Base-by-base conservation (phyloP, 1,139 yeast genomes). In the Candida pseudocylindracea region DNA sequence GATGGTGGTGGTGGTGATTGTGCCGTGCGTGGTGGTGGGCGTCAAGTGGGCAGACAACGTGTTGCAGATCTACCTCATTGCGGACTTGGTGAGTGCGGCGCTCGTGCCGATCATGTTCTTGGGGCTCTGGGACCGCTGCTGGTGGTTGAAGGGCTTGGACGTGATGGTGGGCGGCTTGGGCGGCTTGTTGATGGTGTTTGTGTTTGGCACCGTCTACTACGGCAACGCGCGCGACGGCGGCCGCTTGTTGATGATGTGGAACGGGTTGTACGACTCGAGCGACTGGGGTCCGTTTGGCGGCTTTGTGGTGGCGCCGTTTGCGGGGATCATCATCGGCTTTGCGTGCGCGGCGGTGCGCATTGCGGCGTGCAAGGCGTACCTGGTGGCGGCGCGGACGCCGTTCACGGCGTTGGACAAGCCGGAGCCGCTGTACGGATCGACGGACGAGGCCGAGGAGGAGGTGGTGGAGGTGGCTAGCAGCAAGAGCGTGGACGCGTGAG, bases 261-360 rank as follows among this genome's bases (percentile, higher is more conserved):
- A 80, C 41, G 95, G 95, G 33, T 55, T 85, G 29, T 85, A 85
- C 48, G 58, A 64, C 37, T 54, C 65, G 10, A 67, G 64, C 35
- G 95, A 85, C 49, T 85, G 95, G 95, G 80, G 92, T 44, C 72
- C 93, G 1, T 85, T 83, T 53, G 95, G 93, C 26, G 94, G 95
- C 1, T 83, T 83, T 53, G 91, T 79, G 7, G 78, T 73, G 40
- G 92, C 95, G 2, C 94, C 95, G 4, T 62, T 73, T 33, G 92
- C 91, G 12, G 83, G 91, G 12, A 42, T 83, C 2, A 39, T 74
- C 2, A 56, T 73, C 38, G 72, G 80, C 2, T 50, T 65, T 13
- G 44, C 58, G 30, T 58, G 63, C 32, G 63, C 76, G 27, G 71
- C 47, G 1, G 28, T 64, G 8, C 64, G 94, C 49, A 49, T 68